These are phyloP conservation scores for Taxillus chinensis DNA, from an alignment of 164 flowering plant species.

Conservation along the genomic window DNA sequence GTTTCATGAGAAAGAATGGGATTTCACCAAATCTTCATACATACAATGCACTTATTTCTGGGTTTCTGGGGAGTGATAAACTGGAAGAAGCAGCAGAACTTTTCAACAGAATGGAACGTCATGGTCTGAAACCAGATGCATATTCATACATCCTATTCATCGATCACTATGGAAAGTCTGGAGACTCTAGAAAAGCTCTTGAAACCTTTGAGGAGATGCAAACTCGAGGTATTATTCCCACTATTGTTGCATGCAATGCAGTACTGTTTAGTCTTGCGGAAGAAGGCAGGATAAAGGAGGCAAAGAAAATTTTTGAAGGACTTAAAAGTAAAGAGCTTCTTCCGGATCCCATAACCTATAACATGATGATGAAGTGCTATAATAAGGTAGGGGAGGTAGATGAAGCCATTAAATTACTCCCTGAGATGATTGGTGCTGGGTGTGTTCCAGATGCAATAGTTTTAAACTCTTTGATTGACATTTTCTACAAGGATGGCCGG, in stretches of 20 bases:
- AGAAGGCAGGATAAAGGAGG: constrained; percentile 50
- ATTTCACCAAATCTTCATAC: constrained; percentile 69
- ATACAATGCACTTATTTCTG: constrained; percentile 68
- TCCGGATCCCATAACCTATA: constrained; percentile 87
- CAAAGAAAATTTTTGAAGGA: constrained; percentile 47
- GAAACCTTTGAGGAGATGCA: constrained; percentile 71
- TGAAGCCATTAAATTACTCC: constrained; percentile 56
- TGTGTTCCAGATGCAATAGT: constrained; percentile 54
- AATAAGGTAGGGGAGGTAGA: constrained; percentile 65
- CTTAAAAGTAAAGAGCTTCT: constrained; percentile 48
- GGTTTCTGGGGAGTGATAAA: constrained; percentile 53
- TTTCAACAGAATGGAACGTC: constrained; percentile 36
- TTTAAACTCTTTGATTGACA: constrained; percentile 67
- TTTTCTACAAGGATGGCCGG: constrained; percentile 66
- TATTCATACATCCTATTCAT: constrained; percentile 74
- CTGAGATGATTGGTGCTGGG: constrained; percentile 49
- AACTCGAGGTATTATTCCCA: constrained; percentile 62
- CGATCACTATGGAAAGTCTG: constrained; percentile 78
- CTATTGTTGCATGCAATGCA: constrained; percentile 76
- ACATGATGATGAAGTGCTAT: constrained; percentile 92
- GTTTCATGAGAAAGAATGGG: constrained; percentile 54
- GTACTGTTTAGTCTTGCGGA: constrained; percentile 70
- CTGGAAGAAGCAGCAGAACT: constrained; percentile 54
- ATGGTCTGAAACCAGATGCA: constrained; percentile 52
- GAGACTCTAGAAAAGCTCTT: constrained; percentile 58